phyloP scores from a whole-genome alignment of 176 grass and related monocot species.

The Aegilops sharonensis region DNA sequence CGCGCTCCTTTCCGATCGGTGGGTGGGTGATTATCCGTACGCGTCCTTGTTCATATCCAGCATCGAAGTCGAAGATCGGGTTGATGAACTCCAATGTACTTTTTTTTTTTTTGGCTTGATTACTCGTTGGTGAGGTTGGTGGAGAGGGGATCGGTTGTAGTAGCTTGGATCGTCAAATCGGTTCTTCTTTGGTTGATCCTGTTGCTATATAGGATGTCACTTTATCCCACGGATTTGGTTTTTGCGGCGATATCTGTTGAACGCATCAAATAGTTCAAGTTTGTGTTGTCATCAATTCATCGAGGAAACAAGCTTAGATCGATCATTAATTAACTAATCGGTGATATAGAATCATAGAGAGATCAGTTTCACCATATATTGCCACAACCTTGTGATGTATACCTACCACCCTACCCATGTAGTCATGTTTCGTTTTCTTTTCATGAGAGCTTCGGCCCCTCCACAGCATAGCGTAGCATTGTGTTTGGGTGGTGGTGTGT shows the following conservation, averaged over 20 bases:
- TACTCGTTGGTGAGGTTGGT: neutral
- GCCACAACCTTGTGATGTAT: neutral
- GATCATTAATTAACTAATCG: neutral
- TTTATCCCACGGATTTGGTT: neutral
- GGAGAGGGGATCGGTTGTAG: constrained; percentile 8
- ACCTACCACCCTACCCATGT: neutral
- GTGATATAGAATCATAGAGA: neutral
- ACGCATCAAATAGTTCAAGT: neutral
- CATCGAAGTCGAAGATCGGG: neutral
- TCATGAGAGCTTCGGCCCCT: neutral
- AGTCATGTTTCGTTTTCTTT: neutral
- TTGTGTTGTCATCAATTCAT: neutral
- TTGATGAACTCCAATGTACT: neutral
- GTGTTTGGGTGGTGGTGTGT: neutral
- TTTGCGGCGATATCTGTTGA: neutral
- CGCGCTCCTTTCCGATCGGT: neutral
- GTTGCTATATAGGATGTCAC: neutral
- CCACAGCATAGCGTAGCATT: neutral
- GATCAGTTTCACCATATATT: neutral
- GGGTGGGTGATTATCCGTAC: neutral
- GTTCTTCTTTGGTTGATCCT: neutral
- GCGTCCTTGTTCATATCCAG: neutral
- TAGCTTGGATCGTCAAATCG: neutral
- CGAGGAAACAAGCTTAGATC: neutral
- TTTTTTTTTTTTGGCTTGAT: neutral